Evolutionary conservation across 768 basidiomycete species (phyloP).

Genomic region (Daedaleopsis nitida): DNA sequence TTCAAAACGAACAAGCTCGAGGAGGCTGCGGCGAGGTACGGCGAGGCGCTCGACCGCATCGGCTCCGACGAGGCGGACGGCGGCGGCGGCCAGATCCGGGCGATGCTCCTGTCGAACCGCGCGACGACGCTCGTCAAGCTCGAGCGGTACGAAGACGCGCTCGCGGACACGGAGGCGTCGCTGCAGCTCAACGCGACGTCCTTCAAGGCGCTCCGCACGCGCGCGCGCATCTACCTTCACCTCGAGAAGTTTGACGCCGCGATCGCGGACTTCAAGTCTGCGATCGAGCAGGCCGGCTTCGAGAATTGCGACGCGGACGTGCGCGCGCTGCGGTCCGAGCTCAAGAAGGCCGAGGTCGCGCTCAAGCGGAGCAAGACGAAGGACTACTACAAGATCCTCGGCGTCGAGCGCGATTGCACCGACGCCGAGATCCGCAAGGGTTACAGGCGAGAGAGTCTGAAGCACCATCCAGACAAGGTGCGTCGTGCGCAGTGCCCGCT

Average conservation of each 20-base stretch:
- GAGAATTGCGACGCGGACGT: conserved; percentile 69
- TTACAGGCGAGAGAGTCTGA: conserved; percentile 84
- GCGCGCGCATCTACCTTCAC: conserved; percentile 76
- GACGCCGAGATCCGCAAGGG: conserved; percentile 87
- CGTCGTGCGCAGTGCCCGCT: not conserved
- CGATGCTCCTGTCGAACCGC: conserved; percentile 79
- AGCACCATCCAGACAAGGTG: conserved; percentile 86
- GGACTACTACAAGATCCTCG: conserved; percentile 85
- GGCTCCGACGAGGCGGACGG: conserved; percentile 71
- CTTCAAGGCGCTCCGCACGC: conserved; percentile 86
- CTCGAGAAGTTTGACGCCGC: conserved; percentile 74
- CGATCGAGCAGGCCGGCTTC: conserved; percentile 68
- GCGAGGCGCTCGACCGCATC: conserved; percentile 72
- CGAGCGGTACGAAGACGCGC: conserved; percentile 64
- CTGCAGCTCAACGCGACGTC: conserved; percentile 62
- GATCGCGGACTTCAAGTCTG: conserved; percentile 76
- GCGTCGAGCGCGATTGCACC: conserved; percentile 57
- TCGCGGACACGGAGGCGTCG: conserved; percentile 70
- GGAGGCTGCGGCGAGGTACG: conserved; percentile 71
- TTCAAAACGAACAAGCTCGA: conserved; percentile 65
- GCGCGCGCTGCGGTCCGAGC: conserved; percentile 60
- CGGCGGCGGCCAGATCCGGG: conserved; percentile 78
- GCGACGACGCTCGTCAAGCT: conserved; percentile 84
- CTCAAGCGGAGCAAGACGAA: conserved; percentile 89
- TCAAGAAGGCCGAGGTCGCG: conserved; percentile 80